Evolutionary conservation across 495 filamentous ascomycete species (phyloP), one percentile per base, ranked within the genome.

Genomic region (Podospora anserina): DNA sequence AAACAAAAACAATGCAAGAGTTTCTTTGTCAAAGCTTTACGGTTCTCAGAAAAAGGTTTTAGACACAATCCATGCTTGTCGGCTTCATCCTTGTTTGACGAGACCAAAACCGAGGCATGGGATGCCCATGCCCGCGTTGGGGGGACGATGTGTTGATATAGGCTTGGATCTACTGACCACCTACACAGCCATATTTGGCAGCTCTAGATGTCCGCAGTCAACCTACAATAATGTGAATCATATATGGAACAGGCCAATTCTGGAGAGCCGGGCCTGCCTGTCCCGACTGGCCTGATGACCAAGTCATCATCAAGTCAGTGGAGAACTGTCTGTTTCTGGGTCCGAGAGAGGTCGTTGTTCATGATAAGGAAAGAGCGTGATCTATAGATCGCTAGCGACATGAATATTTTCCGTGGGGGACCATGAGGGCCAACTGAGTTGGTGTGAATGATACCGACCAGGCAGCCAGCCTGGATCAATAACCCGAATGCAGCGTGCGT

Each of bases 1-100:
- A 63, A 68, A 39, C 60, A 63, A 19, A 19, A 4, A 19, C 59
- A 68, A 57, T 44, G 30, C 57, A 66, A 32, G 23, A 3, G 11
- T 4, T 18, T 44, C 32, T 53, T 26, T 53, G 63, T 49, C 32
- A 67, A 59, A 34, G 16, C 59, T 49, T 49, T 49, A 49, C 9
- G 39, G 39, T 11, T 0, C 9, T 23, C 3, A 27, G n/a, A 49
- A 62, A 61, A 60, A 26, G 11, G 19, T 16, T 59, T 27, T 18
- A 27, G 2, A 56, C 32, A 15, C 19, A 9, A 67, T 16, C 32
- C 57, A 60, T 60, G 34, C 19, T 13, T 9, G 32, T 56, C 15
- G 18, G 44, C 26, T 49, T 49, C 39, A 49, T 49, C 39, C 39
- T 49, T 49, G 39, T 16, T 49, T 49, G 30, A 32, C 39, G 15